phyloP scores from a whole-genome alignment of 2,329 filamentous ascomycete species.

The Daldinia sp. region DNA sequence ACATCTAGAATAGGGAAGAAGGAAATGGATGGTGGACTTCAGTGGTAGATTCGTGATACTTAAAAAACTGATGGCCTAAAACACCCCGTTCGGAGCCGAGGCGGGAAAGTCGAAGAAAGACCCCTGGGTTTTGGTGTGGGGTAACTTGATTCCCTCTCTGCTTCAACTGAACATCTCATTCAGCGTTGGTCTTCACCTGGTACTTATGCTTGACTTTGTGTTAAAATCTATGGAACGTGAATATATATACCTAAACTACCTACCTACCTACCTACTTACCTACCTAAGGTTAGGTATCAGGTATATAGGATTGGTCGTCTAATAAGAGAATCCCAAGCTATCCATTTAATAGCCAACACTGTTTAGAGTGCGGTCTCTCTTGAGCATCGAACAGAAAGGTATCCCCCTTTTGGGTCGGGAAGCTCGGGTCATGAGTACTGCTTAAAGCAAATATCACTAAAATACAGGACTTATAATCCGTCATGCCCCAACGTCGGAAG shows the following conservation, averaged over 20 bases:
- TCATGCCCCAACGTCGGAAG: background rate
- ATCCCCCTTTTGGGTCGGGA: background rate
- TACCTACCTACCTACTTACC: no score
- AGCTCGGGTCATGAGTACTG: background rate
- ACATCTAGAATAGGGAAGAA: background rate
- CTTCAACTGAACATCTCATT: background rate
- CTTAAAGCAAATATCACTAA: background rate
- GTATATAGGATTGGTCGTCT: no score
- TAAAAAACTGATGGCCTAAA: no score
- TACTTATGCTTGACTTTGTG: background rate
- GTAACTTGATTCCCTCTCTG: background rate
- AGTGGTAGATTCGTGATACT: background rate
- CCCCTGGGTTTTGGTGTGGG: background rate
- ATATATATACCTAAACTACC: no score
- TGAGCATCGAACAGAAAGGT: background rate
- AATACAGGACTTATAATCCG: no score
- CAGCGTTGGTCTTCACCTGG: background rate
- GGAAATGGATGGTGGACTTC: background rate
- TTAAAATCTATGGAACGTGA: background rate
- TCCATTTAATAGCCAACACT: background rate
- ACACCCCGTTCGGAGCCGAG: background rate
- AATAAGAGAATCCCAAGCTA: background rate
- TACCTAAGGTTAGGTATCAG: no score
- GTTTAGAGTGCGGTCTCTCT: background rate
- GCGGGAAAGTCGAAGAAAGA: background rate